phyloP scores from a whole-genome alignment of 495 filamentous ascomycete species.

The Hyaloscypha bicolor region DNA sequence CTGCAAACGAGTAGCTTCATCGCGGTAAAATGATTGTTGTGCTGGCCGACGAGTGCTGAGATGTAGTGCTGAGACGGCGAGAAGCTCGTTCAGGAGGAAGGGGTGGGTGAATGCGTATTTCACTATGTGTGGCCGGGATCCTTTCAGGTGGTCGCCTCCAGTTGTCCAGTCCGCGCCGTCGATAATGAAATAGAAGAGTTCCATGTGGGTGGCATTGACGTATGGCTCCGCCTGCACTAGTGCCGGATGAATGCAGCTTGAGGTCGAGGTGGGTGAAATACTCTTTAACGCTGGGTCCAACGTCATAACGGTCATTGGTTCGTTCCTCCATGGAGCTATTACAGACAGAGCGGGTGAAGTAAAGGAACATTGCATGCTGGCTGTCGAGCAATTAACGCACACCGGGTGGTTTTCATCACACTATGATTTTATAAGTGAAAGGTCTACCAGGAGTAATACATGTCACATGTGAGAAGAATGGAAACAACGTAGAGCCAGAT shows the following conservation, averaged over 20 bases:
- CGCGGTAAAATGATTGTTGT: constrained; percentile 35
- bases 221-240: constrained; percentile 16
- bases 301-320: background rate
- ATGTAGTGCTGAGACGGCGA: constrained; percentile 48
- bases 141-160: background rate
- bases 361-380: constrained; percentile 33
- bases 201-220: constrained; percentile 35
- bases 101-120: constrained; percentile 37
- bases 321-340: background rate
- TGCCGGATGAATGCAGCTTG: constrained; percentile 6
- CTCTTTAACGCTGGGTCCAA: background rate
- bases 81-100: constrained; percentile 47
- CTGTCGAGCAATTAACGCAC: constrained; percentile 33
- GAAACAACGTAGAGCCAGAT: background rate
- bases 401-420: constrained; percentile 38
- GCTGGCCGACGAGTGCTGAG: constrained; percentile 33
- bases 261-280: background rate
- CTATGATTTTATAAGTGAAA: constrained; percentile 17
- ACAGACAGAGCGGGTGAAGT: background rate
- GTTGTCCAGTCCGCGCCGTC: background rate
- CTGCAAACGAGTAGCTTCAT: constrained; percentile 44
- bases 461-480: background rate
- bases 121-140: background rate
- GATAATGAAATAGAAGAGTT: constrained; percentile 35
- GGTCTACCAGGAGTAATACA: too few relatives aligned